Evolutionary conservation across 1,284 basidiomycete species (phyloP).

Genomic region (Rhodotorula sp.): DNA sequence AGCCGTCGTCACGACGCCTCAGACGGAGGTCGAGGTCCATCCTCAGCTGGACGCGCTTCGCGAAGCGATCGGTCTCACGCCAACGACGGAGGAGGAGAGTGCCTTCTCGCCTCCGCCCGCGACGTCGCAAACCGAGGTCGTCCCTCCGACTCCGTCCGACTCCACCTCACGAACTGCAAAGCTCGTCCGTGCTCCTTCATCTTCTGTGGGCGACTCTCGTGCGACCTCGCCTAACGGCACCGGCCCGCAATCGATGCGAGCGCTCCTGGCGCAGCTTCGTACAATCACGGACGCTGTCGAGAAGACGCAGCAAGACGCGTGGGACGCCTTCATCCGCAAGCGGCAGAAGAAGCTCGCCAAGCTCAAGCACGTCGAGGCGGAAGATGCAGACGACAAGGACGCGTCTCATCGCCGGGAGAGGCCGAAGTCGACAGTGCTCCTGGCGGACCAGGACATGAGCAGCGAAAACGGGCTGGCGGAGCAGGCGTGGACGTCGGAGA

Average conservation of each 20-base stretch:
- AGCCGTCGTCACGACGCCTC: constrained; percentile 11
- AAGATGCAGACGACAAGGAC: constrained; percentile 1
- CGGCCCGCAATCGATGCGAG: constrained; percentile 69
- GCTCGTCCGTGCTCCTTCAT: constrained; percentile 14
- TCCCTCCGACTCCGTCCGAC: background rate
- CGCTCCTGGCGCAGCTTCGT: constrained; percentile 74
- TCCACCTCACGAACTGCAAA: constrained; percentile 25
- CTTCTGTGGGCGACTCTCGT: background rate
- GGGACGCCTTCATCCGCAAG: constrained; percentile 80
- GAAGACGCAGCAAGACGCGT: constrained; percentile 67
- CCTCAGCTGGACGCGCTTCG: constrained; percentile 37
- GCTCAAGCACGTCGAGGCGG: constrained; percentile 53
- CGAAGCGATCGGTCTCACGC: constrained; percentile 41
- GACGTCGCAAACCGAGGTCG: background rate
- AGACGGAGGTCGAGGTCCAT: constrained; percentile 33
- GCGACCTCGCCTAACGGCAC: constrained; percentile 5
- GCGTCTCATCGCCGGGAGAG: constrained; percentile 63
- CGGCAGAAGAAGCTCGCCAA: constrained; percentile 54
- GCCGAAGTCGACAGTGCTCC: constrained; percentile 61
- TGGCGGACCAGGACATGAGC: constrained; percentile 60
- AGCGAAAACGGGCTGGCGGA: constrained; percentile 41
- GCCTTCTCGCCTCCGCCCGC: background rate
- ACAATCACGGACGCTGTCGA: constrained; percentile 84
- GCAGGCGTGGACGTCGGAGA: constrained; percentile 35
- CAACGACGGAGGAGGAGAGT: constrained; percentile 9